A percentile compares a stretch with the other conserved stretches of the same genome.
These are phyloP conservation scores for Tetracladium setigerum DNA, from an alignment of 495 filamentous ascomycete genomes.

Conservation along the genomic window DNA sequence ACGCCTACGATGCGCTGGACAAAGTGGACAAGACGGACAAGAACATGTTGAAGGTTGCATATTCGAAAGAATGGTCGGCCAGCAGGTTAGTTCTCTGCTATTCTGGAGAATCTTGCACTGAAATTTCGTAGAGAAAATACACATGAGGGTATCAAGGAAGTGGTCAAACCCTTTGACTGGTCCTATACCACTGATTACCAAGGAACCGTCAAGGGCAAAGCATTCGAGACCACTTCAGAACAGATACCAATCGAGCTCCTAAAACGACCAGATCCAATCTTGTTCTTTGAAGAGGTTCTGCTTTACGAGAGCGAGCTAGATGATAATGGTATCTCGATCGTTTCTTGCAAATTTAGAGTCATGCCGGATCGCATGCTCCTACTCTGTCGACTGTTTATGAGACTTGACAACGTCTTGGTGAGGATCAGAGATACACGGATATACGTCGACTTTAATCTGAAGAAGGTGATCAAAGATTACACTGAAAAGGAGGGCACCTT, in stretches of 20 bases:
- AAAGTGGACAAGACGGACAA: conserved; percentile 87
- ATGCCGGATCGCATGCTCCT: conserved; percentile 83
- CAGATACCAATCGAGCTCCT: conserved; percentile 79
- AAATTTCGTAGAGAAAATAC: conserved; percentile 58
- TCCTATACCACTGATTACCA: conserved; percentile 84
- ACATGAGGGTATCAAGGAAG: conserved; percentile 82
- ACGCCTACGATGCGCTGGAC: conserved; percentile 79
- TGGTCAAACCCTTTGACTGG: conserved; percentile 96
- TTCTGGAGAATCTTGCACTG: conserved; percentile 14
- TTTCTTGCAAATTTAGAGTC: conserved; percentile 83
- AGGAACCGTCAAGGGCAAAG: conserved; percentile 45
- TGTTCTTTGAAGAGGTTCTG: conserved; percentile 91
- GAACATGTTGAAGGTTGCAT: conserved; percentile 83
- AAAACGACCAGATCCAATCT: conserved; percentile 79
- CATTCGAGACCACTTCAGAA: conserved; percentile 29
- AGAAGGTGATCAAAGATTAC: conserved; percentile 83
- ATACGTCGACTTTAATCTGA: conserved; percentile 80
- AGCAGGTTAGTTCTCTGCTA: conserved; percentile 43
- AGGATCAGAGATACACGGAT: conserved; percentile 84
- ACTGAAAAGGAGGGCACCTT: conserved; percentile 74
- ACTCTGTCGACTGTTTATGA: conserved; percentile 83
- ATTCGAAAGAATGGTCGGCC: conserved; percentile 84
- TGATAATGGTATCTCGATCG: conserved; percentile 87
- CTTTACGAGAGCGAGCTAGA: conserved; percentile 97
- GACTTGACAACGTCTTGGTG: conserved; percentile 82